Conservation (phyloP, 2,329 filamentous ascomycete genomes). For the Xylaria sp. region DNA sequence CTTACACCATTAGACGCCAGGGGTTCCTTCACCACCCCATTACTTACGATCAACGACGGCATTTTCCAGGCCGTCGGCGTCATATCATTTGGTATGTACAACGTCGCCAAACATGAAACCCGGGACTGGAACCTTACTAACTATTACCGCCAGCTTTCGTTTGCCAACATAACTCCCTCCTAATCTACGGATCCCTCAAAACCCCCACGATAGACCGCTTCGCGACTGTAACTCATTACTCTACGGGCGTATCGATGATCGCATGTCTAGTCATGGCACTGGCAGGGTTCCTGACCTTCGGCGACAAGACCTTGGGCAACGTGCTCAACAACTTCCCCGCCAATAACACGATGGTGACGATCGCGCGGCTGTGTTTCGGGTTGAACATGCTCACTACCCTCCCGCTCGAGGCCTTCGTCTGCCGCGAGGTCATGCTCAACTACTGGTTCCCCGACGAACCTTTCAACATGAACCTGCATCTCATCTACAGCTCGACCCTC, state of each 20-base stretch:
- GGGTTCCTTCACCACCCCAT: conserved; percentile 74
- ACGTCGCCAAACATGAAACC: background rate
- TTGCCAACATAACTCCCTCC: conserved; percentile 91
- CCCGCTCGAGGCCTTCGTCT: conserved; percentile 96
- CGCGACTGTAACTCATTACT: conserved; percentile 91
- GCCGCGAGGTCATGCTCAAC: conserved; percentile 93
- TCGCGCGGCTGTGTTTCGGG: conserved; percentile 93
- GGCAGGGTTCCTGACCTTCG: conserved; percentile 91
- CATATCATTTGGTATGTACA: conserved; percentile 86
- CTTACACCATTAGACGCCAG: conserved; percentile 76
- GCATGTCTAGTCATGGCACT: conserved; percentile 91
- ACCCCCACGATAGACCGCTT: conserved; percentile 97
- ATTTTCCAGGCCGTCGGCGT: conserved; percentile 97
- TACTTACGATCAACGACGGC: conserved; percentile 83
- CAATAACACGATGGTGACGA: conserved; percentile 91
- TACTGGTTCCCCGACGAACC: conserved; percentile 77
- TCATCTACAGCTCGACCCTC: conserved; percentile 85
- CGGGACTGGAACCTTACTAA: conserved; percentile 45
- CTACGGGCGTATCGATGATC: conserved; percentile 87
- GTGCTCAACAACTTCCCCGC: conserved; percentile 97
- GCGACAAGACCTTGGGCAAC: conserved; percentile 90
- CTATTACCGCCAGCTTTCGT: conserved; percentile 63
- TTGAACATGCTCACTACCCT: conserved; percentile 99
- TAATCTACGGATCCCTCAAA: conserved; percentile 95
- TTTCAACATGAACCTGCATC: conserved; percentile 84